Base-by-base conservation (phyloP, 192 early-diverging fungal genomes). In the Geosiphon pyriformis region DNA sequence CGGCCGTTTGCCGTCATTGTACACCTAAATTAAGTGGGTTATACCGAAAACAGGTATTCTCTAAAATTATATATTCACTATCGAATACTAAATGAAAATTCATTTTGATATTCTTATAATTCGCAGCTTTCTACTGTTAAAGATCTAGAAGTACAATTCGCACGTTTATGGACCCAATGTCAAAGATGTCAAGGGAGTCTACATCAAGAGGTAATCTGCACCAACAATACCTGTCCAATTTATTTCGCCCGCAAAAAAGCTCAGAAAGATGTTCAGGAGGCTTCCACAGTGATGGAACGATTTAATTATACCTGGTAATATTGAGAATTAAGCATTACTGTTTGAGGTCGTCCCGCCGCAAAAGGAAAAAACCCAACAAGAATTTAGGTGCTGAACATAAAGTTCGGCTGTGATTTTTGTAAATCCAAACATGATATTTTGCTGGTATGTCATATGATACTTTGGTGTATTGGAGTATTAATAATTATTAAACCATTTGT, bases 91-190 rank as follows among this genome's bases (percentile, higher is more conserved):
- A 61, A 35, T 59, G 7, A 61, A 4, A 1, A 42, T 61, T 59
- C 18, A 8, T 23, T 35, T 37, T 22, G 18, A 34, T 20, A 35
- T 23, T 3, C 11, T 27, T 31, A 17, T 18, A 31, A 27, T 52
- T 3, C 18, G 1, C 27, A 73, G 65, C 70, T 89, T 47, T 78
- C 79, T 25, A 72, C 78, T 4, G 83, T 92, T 34, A 92, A 86
- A 55, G 80, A 83, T 61, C 75, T 88, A 1, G 92, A 94, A 70
- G 80, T 83, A 6, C 81, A 83, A 25, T 98, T 85, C 73, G 85
- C 93, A 4, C 78, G 93, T 20, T 80, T 97, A 30, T 98, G 96
- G 96, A 98, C 96, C 23, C 94, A 97, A 72, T 98, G 96, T 71
- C 96, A 98, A 77, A 81, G 91, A 35, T 98, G 96, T 69, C 95